These are phyloP conservation scores for Bonnemaisonia californica DNA, from an alignment of 31 red algal species.

Conservation along the genomic window DNA sequence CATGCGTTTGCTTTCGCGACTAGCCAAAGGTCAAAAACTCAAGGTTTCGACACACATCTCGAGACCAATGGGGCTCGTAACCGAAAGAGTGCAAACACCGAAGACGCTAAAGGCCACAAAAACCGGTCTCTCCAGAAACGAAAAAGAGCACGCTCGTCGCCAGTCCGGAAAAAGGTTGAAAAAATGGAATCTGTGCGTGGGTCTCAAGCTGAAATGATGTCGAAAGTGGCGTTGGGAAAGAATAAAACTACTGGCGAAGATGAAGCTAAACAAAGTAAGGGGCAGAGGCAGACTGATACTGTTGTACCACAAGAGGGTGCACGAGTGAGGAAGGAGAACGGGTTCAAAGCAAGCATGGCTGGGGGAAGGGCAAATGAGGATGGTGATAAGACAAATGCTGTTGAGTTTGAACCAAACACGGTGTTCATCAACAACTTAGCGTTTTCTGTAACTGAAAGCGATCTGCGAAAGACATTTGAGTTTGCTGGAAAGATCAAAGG, in stretches of 20 bases:
- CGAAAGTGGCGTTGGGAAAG: not conserved
- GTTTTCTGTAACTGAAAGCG: constrained; percentile 47
- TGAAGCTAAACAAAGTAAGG: constrained; percentile 27
- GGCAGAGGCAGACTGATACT: not conserved
- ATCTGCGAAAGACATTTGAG: constrained; percentile 46
- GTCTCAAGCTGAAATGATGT: not conserved
- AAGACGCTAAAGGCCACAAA: no score
- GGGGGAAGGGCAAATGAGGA: not conserved
- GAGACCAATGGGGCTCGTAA: not conserved
- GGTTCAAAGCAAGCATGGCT: not conserved
- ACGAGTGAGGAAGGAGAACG: not conserved
- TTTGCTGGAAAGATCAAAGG: constrained; percentile 37
- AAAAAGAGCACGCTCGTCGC: not conserved
- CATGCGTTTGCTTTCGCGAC: not conserved
- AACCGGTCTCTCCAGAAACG: not conserved
- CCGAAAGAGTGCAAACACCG: not conserved
- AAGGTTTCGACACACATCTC: not conserved
- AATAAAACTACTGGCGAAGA: not conserved
- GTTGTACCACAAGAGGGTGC: not conserved
- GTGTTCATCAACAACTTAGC: constrained; percentile 70
- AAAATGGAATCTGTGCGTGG: no score
- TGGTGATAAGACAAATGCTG: not conserved
- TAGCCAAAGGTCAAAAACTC: not conserved
- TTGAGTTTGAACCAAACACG: constrained; percentile 59
- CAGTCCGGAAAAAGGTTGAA: not conserved